Conservation (phyloP, 805 yeast genomes). For the Metschnikowia cubensis region DNA sequence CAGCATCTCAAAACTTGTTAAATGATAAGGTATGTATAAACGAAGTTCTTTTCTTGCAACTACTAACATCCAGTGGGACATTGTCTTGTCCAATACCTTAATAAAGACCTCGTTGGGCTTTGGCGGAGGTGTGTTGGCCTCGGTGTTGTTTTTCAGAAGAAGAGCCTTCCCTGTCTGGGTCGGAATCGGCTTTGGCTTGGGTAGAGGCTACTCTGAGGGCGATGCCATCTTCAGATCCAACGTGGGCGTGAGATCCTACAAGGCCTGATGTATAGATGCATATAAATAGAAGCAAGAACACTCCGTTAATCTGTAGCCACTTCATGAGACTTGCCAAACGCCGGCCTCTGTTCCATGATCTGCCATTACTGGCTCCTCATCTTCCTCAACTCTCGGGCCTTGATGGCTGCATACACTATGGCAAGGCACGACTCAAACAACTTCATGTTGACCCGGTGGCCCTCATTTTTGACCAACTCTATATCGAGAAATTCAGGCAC, state of each 20-base stretch:
- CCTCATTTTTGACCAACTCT: conserved; percentile 5
- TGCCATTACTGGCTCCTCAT: neutral
- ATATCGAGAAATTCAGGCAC: conserved; percentile 3
- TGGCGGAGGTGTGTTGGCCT: conserved; percentile 92
- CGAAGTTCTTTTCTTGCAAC: neutral
- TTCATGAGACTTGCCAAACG: neutral
- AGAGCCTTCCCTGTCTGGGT: conserved; percentile 97
- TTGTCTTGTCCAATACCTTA: conserved; percentile 87
- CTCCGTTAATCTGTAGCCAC: neutral
- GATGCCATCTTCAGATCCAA: conserved; percentile 88
- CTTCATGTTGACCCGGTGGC: conserved; percentile 9
- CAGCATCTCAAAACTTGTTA: conserved; percentile 52
- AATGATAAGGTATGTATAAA: conserved; percentile 48
- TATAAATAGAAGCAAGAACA: conserved; percentile 2
- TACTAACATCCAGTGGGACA: conserved; percentile 66
- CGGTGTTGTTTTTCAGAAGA: conserved; percentile 86
- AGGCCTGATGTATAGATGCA: conserved; percentile 42
- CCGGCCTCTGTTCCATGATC: too few relatives aligned
- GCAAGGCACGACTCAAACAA: conserved; percentile 12
- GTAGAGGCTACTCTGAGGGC: conserved; percentile 97
- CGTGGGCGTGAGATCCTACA: conserved; percentile 72
- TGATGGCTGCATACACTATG: conserved; percentile 7
- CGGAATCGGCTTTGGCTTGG: conserved; percentile 95
- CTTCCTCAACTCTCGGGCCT: conserved; percentile 4
- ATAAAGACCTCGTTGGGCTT: conserved; percentile 96